Percentiles rank a stretch among this genome's conserved stretches.
Evolutionary conservation across 2,329 filamentous ascomycete genomes (phyloP).

Genomic region (Helotiales sp.): DNA sequence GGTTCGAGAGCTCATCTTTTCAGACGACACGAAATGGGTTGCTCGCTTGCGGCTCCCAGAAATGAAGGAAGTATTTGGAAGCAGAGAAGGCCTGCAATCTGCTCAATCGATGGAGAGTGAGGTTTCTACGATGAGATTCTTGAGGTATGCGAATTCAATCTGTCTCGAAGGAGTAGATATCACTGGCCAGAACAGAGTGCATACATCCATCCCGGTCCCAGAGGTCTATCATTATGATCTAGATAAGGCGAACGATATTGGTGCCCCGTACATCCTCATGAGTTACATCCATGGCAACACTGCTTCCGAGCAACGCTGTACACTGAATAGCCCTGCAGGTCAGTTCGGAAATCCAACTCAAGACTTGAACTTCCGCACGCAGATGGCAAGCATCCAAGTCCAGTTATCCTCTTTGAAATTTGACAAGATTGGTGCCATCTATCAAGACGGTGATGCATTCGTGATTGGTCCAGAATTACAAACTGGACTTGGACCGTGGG

Average conservation of each 20-base stretch:
- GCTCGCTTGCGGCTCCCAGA: not conserved
- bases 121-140: not conserved
- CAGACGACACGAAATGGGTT: not conserved
- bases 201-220: not conserved
- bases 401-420: not conserved
- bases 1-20: not conserved
- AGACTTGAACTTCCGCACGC: not conserved
- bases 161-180: not conserved
- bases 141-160: not conserved
- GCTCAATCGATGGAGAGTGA: not conserved
- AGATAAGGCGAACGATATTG: not conserved
- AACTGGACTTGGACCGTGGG: not conserved
- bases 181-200: not conserved
- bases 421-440: not conserved
- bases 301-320: not conserved
- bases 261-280: not conserved
- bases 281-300: not conserved
- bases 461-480: not conserved
- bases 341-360: not conserved
- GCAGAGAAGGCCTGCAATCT: not conserved
- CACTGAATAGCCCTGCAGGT: not conserved
- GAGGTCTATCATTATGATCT: not conserved
- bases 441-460: not conserved
- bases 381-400: not conserved
- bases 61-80: not conserved